These are phyloP conservation scores for Blastomyces silverae DNA, from an alignment of 2,329 filamentous ascomycete species.

Conservation along the genomic window DNA sequence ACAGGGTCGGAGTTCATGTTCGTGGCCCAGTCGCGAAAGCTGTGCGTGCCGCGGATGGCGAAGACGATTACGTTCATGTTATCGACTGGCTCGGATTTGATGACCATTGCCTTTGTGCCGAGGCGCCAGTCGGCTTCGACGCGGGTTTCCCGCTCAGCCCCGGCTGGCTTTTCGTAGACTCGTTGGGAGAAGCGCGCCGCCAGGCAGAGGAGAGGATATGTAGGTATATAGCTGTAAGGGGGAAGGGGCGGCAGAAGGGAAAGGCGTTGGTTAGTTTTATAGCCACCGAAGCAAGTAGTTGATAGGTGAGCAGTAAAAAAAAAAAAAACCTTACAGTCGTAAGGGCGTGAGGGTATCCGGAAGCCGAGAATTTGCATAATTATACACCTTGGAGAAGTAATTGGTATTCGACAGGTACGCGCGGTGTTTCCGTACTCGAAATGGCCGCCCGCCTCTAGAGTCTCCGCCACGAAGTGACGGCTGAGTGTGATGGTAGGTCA, in stretches of 20 bases:
- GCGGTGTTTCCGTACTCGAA: conserved; percentile 35
- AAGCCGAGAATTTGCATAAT: conserved; percentile 70
- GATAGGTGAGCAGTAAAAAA: not conserved
- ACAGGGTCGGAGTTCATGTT: conserved; percentile 66
- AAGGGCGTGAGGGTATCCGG: conserved; percentile 61
- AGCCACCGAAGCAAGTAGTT: not conserved
- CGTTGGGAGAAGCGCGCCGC: conserved; percentile 70
- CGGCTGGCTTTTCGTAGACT: conserved; percentile 61
- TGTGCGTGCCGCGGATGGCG: conserved; percentile 72
- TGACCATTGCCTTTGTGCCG: conserved; percentile 78
- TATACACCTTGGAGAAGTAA: conserved; percentile 68
- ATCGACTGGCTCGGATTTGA: conserved; percentile 74
- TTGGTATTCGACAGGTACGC: conserved; percentile 44
- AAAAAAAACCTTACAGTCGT: conserved; percentile 49
- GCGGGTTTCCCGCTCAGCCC: conserved; percentile 60
- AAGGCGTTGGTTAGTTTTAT: conserved; percentile 1
- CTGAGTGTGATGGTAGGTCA: not conserved
- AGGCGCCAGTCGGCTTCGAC: conserved; percentile 63
- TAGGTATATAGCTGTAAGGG: conserved; percentile 56
- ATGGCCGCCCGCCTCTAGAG: conserved; percentile 27
- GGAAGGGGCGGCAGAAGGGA: conserved; percentile 6
- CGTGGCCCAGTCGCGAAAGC: conserved; percentile 78
- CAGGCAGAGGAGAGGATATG: conserved; percentile 69
- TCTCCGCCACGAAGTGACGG: conserved; percentile 10
- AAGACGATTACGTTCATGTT: conserved; percentile 73